phyloP scores from a whole-genome alignment of 208 protist species.

The Leishmania guyanensis region DNA sequence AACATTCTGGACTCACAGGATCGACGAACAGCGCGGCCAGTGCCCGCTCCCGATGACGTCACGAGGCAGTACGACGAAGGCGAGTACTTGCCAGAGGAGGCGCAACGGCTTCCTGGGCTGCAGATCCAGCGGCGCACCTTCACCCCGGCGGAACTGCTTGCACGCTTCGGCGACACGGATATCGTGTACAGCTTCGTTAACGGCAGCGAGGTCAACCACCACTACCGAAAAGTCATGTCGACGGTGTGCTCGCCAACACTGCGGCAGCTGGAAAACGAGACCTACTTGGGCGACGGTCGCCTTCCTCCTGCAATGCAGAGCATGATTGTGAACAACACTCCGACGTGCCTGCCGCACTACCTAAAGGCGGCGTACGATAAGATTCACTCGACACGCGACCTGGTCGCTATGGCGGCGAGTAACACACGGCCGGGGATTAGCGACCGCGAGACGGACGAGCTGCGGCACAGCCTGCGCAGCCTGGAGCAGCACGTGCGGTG shows the following conservation, averaged over 20 bases:
- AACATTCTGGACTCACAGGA: background rate
- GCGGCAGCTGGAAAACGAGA: background rate
- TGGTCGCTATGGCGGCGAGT: background rate
- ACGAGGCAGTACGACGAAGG: slow-evolving; percentile 10
- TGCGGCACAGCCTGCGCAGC: slow-evolving; percentile 94
- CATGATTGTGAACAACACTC: background rate
- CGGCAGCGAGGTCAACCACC: slow-evolving; percentile 83
- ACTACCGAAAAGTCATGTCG: slow-evolving; percentile 31
- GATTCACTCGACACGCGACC: background rate
- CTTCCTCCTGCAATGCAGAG: background rate
- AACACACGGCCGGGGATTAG: background rate
- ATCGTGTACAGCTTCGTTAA: slow-evolving; percentile 97
- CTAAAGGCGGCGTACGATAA: background rate
- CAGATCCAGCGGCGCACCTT: slow-evolving; percentile 27
- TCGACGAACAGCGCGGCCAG: background rate
- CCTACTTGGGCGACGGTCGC: background rate
- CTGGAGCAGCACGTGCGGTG: slow-evolving; percentile 93
- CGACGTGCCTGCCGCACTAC: background rate
- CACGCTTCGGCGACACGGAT: slow-evolving; percentile 60
- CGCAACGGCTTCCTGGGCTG: slow-evolving; percentile 35
- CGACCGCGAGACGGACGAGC: slow-evolving; percentile 88
- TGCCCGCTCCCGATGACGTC: background rate
- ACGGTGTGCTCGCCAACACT: background rate
- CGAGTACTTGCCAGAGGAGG: slow-evolving; percentile 36
- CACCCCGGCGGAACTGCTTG: slow-evolving; percentile 37